These are phyloP conservation scores for Phytophthora sojae DNA, from an alignment of 352 stramenopile genomes.

Conservation along the genomic window DNA sequence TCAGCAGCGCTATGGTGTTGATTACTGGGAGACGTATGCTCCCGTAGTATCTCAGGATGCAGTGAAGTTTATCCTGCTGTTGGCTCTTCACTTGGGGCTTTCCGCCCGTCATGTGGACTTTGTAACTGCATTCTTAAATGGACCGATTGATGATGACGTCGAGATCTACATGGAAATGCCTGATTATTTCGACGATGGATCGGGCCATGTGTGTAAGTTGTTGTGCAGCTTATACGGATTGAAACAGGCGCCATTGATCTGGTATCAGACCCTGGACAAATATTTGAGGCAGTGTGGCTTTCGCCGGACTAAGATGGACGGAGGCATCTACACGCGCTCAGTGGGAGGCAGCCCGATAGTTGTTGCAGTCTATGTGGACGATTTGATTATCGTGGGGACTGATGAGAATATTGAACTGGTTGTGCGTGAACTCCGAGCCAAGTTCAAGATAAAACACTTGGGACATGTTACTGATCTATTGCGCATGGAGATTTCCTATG, in stretches of 20 bases:
- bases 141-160: slow-evolving; percentile 4
- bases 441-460: slow-evolving; percentile 16
- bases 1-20: not conserved
- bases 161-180: slow-evolving; percentile 21
- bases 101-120: too few relatives aligned
- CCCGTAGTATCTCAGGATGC: not conserved
- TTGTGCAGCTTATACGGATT: too few relatives aligned
- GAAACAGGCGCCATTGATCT: not conserved
- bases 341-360: slow-evolving; percentile 13
- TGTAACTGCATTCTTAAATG: not conserved
- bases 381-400: slow-evolving; percentile 7
- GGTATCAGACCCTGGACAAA: slow-evolving; percentile 15
- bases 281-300: slow-evolving; percentile 8
- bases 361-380: slow-evolving; percentile 15
- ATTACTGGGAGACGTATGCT: slow-evolving; percentile 20
- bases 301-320: slow-evolving; percentile 9
- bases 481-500: not conserved
- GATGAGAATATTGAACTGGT: slow-evolving; percentile 16
- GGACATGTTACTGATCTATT: too few relatives aligned
- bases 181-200: slow-evolving; percentile 13
- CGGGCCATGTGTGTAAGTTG: too few relatives aligned
- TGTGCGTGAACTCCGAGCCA: not conserved
- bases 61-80: not conserved
- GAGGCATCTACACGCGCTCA: slow-evolving; percentile 5
- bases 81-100: too few relatives aligned